Percentiles rank a stretch among this genome's conserved stretches.
Conservation (phyloP, 805 yeast species). For the Yamadazyma philogaea region DNA sequence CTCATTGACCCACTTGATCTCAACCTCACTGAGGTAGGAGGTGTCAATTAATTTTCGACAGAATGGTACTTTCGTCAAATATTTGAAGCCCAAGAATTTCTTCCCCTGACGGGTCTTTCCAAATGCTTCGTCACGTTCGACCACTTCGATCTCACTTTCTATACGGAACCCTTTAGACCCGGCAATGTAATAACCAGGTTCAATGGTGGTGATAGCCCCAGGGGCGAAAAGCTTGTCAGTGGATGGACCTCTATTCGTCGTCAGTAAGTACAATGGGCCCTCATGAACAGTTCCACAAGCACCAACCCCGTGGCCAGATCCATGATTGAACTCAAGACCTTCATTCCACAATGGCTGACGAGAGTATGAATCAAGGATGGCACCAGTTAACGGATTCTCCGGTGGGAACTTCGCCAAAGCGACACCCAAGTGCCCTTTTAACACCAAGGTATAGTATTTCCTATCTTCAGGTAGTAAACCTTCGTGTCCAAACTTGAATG, state of each 20-base stretch:
- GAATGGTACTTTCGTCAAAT: conserved; percentile 42
- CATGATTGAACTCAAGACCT: conserved; percentile 88
- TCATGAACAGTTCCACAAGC: conserved; percentile 89
- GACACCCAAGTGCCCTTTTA: conserved; percentile 87
- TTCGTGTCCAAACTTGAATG: conserved; percentile 58
- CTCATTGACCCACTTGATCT: conserved; percentile 39
- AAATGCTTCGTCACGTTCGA: conserved; percentile 39
- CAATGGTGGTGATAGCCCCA: conserved; percentile 84
- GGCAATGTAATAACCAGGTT: conserved; percentile 91
- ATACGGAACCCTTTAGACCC: conserved; percentile 88
- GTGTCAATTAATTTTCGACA: conserved; percentile 49
- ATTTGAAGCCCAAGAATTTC: conserved; percentile 35
- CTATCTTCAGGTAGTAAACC: conserved; percentile 52
- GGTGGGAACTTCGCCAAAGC: conserved; percentile 75
- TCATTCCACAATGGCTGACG: conserved; percentile 77
- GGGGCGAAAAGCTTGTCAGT: conserved; percentile 36
- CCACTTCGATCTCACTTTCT: conserved; percentile 74
- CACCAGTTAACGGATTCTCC: conserved; percentile 66
- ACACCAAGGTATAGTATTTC: conserved; percentile 75
- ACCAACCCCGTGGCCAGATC: conserved; percentile 98
- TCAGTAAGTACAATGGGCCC: conserved; percentile 83
- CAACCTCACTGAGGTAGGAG: conserved; percentile 26
- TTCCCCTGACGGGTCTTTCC: conserved; percentile 32
- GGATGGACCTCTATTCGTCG: conserved; percentile 49
- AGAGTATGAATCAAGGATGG: conserved; percentile 75